A percentile compares a stretch with the other conserved stretches of the same genome.
Evolutionary conservation across 768 basidiomycete species (phyloP).

Genomic region (Trametes maxima): DNA sequence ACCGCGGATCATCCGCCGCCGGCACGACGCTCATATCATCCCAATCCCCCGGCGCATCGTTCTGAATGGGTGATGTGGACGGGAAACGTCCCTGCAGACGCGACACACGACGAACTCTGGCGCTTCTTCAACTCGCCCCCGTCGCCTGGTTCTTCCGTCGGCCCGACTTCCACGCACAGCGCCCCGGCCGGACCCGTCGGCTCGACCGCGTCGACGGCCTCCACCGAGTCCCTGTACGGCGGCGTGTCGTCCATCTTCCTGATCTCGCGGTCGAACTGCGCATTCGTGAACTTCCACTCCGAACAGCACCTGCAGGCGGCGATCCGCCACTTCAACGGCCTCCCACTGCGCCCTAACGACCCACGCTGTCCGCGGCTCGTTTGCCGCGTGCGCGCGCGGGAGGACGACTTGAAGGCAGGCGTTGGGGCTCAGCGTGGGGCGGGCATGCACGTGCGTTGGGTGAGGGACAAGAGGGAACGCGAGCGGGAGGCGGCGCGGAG

Average conservation of each 20-base stretch:
- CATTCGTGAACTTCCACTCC: conserved; percentile 86
- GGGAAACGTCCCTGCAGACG: conserved; percentile 87
- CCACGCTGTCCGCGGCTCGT: conserved; percentile 75
- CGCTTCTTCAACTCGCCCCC: conserved; percentile 65
- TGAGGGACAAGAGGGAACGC: conserved; percentile 61
- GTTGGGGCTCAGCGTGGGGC: conserved; percentile 90
- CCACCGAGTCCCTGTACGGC: conserved; percentile 30
- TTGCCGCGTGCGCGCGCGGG: conserved; percentile 77
- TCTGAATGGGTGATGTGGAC: conserved; percentile 98
- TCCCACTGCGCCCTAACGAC: conserved; percentile 68
- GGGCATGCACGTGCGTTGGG: conserved; percentile 82
- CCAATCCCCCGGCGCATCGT: conserved; percentile 69
- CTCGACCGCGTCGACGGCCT: conserved; percentile 12
- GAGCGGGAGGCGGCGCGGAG: conserved; percentile 27
- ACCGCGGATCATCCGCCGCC: conserved; percentile 7
- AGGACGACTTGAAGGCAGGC: conserved; percentile 87
- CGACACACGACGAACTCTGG: conserved; percentile 84
- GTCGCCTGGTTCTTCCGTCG: conserved; percentile 18
- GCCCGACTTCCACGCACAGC: conserved; percentile 17
- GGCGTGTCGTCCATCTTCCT: conserved; percentile 88
- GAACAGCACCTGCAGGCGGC: conserved; percentile 64
- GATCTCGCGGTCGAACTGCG: conserved; percentile 93
- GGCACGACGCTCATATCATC: conserved; percentile 63
- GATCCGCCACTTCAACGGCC: conserved; percentile 73
- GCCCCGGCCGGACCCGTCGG: conserved; percentile 17